A percentile compares a stretch with the other conserved stretches of the same genome.
These are phyloP conservation scores for Periglandula ipomoeae DNA, from an alignment of 2,329 filamentous ascomycete genomes.

Conservation along the genomic window DNA sequence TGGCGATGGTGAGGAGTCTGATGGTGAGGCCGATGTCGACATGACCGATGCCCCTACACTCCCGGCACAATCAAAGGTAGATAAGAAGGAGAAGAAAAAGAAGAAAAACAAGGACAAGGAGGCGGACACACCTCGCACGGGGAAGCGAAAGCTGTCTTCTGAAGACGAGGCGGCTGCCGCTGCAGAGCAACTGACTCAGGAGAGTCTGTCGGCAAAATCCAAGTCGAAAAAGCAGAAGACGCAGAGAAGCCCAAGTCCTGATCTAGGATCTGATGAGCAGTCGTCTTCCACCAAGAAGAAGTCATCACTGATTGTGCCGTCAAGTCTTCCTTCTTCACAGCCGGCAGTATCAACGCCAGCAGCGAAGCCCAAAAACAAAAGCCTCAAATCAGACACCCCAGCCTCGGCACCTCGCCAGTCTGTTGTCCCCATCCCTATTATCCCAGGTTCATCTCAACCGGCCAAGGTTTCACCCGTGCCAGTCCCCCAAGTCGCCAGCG, in stretches of 20 bases:
- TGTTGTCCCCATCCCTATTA: conserved; percentile 24
- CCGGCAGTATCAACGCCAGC: conserved; percentile 15
- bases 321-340: conserved; percentile 17
- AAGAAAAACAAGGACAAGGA: conserved; percentile 4
- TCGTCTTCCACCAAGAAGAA: conserved; percentile 18
- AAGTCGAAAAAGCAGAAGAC: conserved; percentile 34
- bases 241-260: conserved; percentile 22
- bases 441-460: conserved; percentile 22
- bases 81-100: conserved; percentile 18
- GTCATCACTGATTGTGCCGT: conserved; percentile 24
- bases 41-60: conserved; percentile 32
- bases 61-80: conserved; percentile 12
- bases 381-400: conserved; percentile 17
- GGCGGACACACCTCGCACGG: conserved; percentile 19
- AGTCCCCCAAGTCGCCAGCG: conserved; percentile 8
- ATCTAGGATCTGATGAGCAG: conserved; percentile 23
- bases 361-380: conserved; percentile 13
- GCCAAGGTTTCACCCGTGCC: conserved; percentile 17
- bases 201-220: conserved; percentile 25
- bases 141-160: conserved; percentile 28
- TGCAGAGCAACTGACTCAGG: conserved; percentile 24
- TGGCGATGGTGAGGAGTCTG: conserved; percentile 30
- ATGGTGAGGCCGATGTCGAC: conserved; percentile 34
- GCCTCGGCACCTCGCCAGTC: conserved; percentile 20
- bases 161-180: conserved; percentile 28